Evolutionary conservation across 345 rosid genomes (phyloP).

Genomic region (Arabidopsis thaliana): DNA sequence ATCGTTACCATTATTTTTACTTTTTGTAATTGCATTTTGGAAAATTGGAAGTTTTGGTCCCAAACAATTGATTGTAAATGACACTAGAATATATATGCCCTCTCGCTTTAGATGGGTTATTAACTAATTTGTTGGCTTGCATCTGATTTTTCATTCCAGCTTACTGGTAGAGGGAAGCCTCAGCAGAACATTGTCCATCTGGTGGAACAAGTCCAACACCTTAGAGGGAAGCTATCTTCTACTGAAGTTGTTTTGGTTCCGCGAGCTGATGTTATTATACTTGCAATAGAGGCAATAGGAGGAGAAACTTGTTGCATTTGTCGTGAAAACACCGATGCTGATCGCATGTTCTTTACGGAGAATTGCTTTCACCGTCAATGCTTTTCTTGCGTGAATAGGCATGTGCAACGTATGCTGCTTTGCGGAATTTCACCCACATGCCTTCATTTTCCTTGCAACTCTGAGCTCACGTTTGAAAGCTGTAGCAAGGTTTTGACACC

Average conservation of each 20-base stretch:
- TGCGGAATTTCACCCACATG: constrained; percentile 59
- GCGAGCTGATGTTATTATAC: constrained; percentile 49
- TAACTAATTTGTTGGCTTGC: background rate
- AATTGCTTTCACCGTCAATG: constrained; percentile 67
- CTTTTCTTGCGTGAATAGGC: constrained; percentile 71
- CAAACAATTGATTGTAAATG: background rate
- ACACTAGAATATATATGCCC: too few relatives aligned
- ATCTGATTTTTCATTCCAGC: constrained; percentile 8
- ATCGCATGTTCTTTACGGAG: constrained; percentile 56
- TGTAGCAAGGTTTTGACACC: constrained; percentile 59
- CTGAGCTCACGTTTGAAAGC: constrained; percentile 54
- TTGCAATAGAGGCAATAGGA: constrained; percentile 54
- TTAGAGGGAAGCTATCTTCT: background rate
- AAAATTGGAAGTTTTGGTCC: background rate
- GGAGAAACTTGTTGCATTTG: constrained; percentile 65
- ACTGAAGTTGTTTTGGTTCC: constrained; percentile 39
- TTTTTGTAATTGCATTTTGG: background rate
- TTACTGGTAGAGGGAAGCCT: constrained; percentile 4
- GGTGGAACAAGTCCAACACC: constrained; percentile 7
- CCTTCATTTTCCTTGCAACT: constrained; percentile 68
- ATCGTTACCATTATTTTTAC: too few relatives aligned
- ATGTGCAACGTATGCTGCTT: constrained; percentile 65
- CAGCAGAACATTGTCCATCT: constrained; percentile 36
- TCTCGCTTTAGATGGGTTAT: background rate
- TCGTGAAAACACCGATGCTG: constrained; percentile 53